These are phyloP conservation scores for Rhododendron mucronatum DNA, from an alignment of 148 eudicot genomes.

Conservation along the genomic window DNA sequence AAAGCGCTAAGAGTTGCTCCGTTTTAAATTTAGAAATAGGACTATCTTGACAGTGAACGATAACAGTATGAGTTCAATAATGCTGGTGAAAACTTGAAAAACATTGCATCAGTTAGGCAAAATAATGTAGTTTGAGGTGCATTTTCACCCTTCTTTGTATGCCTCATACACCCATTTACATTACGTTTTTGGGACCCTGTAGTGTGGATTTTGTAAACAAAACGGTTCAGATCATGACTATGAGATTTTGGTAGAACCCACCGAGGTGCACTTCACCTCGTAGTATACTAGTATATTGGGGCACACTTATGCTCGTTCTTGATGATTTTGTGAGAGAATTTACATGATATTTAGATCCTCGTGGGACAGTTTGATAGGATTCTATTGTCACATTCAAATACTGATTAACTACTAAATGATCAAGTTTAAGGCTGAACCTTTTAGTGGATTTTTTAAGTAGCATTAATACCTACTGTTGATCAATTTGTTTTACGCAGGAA, in stretches of 20 bases:
- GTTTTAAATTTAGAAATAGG: too few species aligned
- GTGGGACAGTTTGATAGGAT: background rate
- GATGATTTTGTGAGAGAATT: background rate
- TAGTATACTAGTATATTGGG: background rate
- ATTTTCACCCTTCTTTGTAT: background rate
- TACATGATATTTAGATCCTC: background rate
- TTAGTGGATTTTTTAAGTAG: background rate
- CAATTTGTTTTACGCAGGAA: conserved; percentile 38
- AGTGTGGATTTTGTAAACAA: background rate
- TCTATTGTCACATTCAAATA: background rate
- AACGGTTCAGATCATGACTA: background rate
- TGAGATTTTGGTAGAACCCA: background rate
- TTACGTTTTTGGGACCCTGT: background rate
- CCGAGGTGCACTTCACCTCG: background rate
- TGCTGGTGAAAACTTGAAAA: background rate
- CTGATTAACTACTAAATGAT: background rate
- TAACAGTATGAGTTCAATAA: background rate
- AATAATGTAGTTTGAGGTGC: background rate
- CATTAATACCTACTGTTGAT: background rate
- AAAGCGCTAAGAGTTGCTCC: background rate
- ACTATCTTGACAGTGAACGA: too few species aligned
- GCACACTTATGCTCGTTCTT: background rate
- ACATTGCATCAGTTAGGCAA: background rate
- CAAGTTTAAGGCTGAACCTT: background rate
- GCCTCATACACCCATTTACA: background rate